These are phyloP conservation scores for Fusarium pseudograminearum DNA, from an alignment of 2,329 filamentous ascomycete genomes.

Conservation along the genomic window DNA sequence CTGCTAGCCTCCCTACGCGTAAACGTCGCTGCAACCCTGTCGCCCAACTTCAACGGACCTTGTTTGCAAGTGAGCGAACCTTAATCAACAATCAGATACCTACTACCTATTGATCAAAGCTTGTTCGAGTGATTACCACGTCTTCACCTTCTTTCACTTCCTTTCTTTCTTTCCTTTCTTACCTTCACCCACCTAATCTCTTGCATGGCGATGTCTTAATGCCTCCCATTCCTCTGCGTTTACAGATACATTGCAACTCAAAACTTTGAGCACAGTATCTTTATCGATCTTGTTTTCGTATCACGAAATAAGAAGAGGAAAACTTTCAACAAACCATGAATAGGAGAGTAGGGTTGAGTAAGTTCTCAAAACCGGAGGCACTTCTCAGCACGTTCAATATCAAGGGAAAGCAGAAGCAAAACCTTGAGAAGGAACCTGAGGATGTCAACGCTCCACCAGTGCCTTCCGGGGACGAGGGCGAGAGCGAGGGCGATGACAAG, in stretches of 20 bases:
- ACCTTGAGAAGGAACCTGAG: slow-evolving; percentile 26
- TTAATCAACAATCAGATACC: slow-evolving; percentile 12
- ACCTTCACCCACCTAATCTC: neutral
- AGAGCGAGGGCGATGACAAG: slow-evolving; percentile 47
- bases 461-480: slow-evolving; percentile 48
- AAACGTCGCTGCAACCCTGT: slow-evolving; percentile 9
- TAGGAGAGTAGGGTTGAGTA: slow-evolving; percentile 43
- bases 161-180: neutral
- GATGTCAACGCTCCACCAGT: slow-evolving; percentile 46
- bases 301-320: neutral
- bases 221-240: neutral
- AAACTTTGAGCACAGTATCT: slow-evolving; percentile 1
- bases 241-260: neutral
- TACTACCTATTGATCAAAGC: neutral
- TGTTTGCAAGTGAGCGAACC: neutral
- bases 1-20: slow-evolving; percentile 1
- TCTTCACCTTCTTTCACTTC: neutral
- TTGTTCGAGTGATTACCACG: neutral
- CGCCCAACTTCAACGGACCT: neutral
- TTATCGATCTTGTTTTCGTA: neutral
- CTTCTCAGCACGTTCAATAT: slow-evolving; percentile 36
- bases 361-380: slow-evolving; percentile 6
- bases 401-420: slow-evolving; percentile 17
- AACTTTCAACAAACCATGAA: slow-evolving; percentile 3
- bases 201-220: slow-evolving; percentile 2